Conservation (phyloP, 78 protist species). For the Dictyostelium firmibasis region DNA sequence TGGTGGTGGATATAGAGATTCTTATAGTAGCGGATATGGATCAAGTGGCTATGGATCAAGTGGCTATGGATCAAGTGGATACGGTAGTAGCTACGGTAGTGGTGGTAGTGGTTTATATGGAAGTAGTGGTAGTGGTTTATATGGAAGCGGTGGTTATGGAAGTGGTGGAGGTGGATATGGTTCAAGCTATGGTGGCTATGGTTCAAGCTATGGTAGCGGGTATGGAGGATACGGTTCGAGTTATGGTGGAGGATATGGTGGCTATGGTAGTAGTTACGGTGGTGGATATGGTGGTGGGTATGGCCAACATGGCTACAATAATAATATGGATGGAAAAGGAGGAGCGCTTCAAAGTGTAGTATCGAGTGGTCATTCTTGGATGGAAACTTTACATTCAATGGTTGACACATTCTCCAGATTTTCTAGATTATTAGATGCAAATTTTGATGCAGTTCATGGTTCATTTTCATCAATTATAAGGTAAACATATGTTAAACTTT, state of each 20-base stretch:
- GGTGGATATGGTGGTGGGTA: background rate
- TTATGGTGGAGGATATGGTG: background rate
- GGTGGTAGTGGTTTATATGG: constrained; percentile 9
- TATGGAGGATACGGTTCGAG: background rate
- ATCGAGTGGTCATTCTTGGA: constrained; percentile 17
- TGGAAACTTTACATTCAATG: background rate
- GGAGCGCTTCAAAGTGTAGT: constrained; percentile 11
- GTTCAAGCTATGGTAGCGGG: background rate
- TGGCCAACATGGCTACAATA: background rate
- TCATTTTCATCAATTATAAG: constrained; percentile 63
- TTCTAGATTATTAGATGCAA: constrained; percentile 37
- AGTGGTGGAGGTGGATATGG: constrained; percentile 20
- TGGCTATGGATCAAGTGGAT: constrained; percentile 22
- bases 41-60: constrained; percentile 27
- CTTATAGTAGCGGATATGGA: constrained; percentile 41
- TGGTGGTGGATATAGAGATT: too few relatives aligned
- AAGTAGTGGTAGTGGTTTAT: background rate
- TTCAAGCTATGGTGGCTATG: background rate
- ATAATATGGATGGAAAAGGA: background rate
- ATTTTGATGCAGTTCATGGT: constrained; percentile 76
- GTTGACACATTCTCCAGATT: background rate
- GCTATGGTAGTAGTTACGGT: background rate
- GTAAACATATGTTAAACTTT: background rate
- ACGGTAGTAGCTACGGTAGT: background rate
- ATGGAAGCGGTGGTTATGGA: constrained; percentile 30